phyloP scores from a whole-genome alignment of 1,284 basidiomycete species.

The Ustilago curta region DNA sequence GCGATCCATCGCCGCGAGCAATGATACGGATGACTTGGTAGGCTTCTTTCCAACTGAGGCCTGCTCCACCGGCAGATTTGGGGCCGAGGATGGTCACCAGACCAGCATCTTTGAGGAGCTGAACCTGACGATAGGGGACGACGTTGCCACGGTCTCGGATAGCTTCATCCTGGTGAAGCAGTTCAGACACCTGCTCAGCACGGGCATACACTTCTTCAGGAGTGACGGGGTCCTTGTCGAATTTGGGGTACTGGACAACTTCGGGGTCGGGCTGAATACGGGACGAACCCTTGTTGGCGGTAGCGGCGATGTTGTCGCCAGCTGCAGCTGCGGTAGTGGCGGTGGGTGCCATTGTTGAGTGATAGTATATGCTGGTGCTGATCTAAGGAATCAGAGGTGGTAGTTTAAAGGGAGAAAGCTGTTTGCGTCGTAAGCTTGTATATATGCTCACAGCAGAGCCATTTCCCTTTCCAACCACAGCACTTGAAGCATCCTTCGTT shows the following conservation, averaged over 20 bases:
- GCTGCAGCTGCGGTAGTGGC: slow-evolving; percentile 29
- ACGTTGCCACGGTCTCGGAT: slow-evolving; percentile 66
- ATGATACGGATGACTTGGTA: slow-evolving; percentile 64
- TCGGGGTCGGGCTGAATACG: slow-evolving; percentile 63
- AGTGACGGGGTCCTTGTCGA: slow-evolving; percentile 50
- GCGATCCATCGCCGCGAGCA: slow-evolving; percentile 64
- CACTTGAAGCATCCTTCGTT: not conserved
- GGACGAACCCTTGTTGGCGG: slow-evolving; percentile 34
- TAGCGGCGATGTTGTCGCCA: slow-evolving; percentile 11
- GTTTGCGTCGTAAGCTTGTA: not conserved
- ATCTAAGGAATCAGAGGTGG: no score
- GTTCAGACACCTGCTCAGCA: slow-evolving; percentile 62
- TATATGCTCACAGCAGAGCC: slow-evolving; percentile 2
- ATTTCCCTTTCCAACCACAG: no score
- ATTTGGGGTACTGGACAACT: slow-evolving; percentile 59
- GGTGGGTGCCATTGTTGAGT: slow-evolving; percentile 47
- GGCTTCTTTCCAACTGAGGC: slow-evolving; percentile 59
- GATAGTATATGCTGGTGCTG: no score
- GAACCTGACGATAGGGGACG: slow-evolving; percentile 66
- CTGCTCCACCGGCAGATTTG: slow-evolving; percentile 60
- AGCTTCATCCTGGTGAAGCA: slow-evolving; percentile 64
- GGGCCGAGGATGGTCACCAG: slow-evolving; percentile 65
- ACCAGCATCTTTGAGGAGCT: slow-evolving; percentile 67
- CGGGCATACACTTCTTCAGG: slow-evolving; percentile 58
- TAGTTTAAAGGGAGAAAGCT: not conserved